Evolutionary conservation across 2,329 filamentous ascomycete species (phyloP), one percentile per base, ranked within the genome.

Genomic region (Hypoxylon sp.): DNA sequence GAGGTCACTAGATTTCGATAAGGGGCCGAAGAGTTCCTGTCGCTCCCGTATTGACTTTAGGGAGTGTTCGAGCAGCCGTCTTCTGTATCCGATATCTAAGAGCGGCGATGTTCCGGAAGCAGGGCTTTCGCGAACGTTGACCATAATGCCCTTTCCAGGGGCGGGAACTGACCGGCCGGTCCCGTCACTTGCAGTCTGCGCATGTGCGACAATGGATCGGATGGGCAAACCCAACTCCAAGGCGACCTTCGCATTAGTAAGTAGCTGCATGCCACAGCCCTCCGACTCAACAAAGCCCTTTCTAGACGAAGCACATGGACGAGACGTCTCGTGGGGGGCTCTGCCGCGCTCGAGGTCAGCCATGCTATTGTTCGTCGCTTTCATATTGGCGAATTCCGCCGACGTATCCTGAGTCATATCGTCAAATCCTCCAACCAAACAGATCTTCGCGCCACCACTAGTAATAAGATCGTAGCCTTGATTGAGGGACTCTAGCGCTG

Each of bases 201-300:
- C 74, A 10, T 73, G 60, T 0, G 80, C 79, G 0, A 83, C 72
- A 11, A 82, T 71, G 4, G 71, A 79, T 26, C 75, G 74, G 58
- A 81, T 79, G 11, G 78, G 79, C 1, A 79, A 74, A 10, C 76
- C 79, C 73, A 80, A 76, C 33, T 78, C 74, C 0, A 82, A 59
- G 1, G 80, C 81, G 2, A 81, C 66, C 22, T 74, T 66, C 0
- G 79, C 81, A 6, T 53, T 76, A 11, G 71, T 77, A 2, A 82
- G 51, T 0, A 82, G 52, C 59, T 82, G 80, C 3, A 81, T 69
- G 3, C 80, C 80, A 29, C 74, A 77, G 0, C 80, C 80, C 11
- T 78, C 74, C 1, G 75, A 73, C 59, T 82, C 79, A 9, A 82
- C 77, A 48, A 82, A 82, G 0, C 80, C 81, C 4, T 67, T 75